Evolutionary conservation across 73 alveolate genomes (phyloP).

Genomic region (Stentor coeruleus): DNA sequence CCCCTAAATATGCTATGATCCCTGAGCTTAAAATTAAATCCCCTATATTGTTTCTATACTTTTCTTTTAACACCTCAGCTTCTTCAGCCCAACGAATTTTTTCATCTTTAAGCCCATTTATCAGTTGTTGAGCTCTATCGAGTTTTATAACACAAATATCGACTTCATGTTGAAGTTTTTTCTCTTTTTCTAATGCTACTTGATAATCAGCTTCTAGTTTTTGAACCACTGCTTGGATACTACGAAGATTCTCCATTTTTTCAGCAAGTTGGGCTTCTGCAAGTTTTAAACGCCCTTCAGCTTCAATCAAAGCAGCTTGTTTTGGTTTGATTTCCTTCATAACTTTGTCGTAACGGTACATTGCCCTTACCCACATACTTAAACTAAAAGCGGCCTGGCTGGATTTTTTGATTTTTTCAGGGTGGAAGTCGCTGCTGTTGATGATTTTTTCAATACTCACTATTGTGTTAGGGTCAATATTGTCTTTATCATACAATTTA

Average conservation of each 20-base stretch:
- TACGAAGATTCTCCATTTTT: constrained; percentile 72
- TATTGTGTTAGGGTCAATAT: constrained; percentile 53
- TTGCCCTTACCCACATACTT: constrained; percentile 82
- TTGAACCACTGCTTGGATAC: constrained; percentile 76
- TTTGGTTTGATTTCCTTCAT: constrained; percentile 84
- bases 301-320: constrained; percentile 77
- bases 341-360: constrained; percentile 58
- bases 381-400: constrained; percentile 85
- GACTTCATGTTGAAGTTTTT: constrained; percentile 80
- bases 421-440: constrained; percentile 57
- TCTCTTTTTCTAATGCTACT: constrained; percentile 87
- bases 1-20: constrained; percentile 98
- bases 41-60: constrained; percentile 88
- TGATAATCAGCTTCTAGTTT: constrained; percentile 69
- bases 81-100: constrained; percentile 93
- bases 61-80: constrained; percentile 50
- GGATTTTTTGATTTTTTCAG: constrained; percentile 64
- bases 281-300: constrained; percentile 40
- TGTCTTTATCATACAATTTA: constrained; percentile 67
- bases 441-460: constrained; percentile 44
- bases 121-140: constrained; percentile 95
- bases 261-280: constrained; percentile 37
- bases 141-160: constrained; percentile 89
- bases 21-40: constrained; percentile 99
- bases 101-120: constrained; percentile 94